Evolutionary conservation across 495 filamentous ascomycete genomes (phyloP), one percentile per base, ranked within the genome.

Genomic region (Hapsidospora chrysogenum): DNA sequence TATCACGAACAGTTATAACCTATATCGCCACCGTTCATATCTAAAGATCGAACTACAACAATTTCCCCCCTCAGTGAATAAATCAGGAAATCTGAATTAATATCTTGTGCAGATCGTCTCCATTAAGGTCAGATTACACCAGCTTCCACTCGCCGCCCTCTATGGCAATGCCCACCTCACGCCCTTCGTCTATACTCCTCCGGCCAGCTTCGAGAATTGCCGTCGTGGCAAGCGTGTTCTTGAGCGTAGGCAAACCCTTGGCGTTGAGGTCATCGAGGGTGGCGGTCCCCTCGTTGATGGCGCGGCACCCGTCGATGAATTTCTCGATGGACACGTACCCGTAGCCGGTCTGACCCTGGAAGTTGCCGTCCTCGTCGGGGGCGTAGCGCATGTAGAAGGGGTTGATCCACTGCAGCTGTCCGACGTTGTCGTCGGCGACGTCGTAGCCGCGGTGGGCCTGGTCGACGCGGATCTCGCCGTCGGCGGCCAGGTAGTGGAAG

Each of bases 381-480:
- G 86, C 85, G 29, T 94, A 95, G 45, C 76, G 72, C 86, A 95
- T 95, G 49, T 95, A 95, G 61, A 95, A 95, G 50, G 83, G 85
- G 52, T 94, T 94, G 41, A 79, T 79, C 80, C 84, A 92, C 44
- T 73, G 63, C 34, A 93, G 53, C 41, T 72, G 67, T 1, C 64
- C 58, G 17, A 67, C 65, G 4, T 66, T 61, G 45, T 95, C 86
- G 26, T 80, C 79, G 1, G 85, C 81, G n/a, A 93, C 78, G 42
- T 94, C 85, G 52, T 95, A 95, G 16, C 85, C 84, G 15, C 86
- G 76, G 63, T 93, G 93, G 11, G 85, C 86, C 57, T 94, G 86
- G 60, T 95, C 81, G 38, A 86, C 73, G 32, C 80, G 72, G 48
- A 95, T 75, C 57, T 95, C 86, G 40, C 85, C 86, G 19, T 72